Evolutionary conservation across 495 filamentous ascomycete genomes (phyloP).

Genomic region (Pseudotulostoma volvatum): DNA sequence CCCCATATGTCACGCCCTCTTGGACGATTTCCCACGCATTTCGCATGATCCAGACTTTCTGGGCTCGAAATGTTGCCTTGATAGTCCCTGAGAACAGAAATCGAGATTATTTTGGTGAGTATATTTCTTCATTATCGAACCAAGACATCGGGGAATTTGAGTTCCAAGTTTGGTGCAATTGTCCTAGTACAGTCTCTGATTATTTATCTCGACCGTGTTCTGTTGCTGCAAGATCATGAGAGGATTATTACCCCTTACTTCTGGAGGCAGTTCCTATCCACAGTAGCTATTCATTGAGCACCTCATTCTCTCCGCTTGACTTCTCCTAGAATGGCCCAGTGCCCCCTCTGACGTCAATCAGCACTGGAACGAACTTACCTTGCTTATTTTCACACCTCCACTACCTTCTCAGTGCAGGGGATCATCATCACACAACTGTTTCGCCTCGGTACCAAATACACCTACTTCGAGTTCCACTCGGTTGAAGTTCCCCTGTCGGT

Average conservation of each 20-base stretch:
- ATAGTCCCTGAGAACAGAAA: slow-evolving; percentile 28
- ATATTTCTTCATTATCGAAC: neutral
- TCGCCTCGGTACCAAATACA: slow-evolving; percentile 20
- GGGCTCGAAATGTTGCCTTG: slow-evolving; percentile 25
- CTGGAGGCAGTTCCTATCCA: too few species aligned
- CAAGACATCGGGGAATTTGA: neutral
- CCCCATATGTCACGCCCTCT: slow-evolving; percentile 7
- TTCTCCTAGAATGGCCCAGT: neutral
- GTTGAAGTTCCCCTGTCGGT: slow-evolving; percentile 50
- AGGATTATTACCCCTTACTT: neutral
- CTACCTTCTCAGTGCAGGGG: slow-evolving; percentile 50
- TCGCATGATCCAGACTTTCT: slow-evolving; percentile 25
- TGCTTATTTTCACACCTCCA: slow-evolving; percentile 57
- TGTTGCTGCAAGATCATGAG: too few species aligned
- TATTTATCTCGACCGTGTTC: neutral
- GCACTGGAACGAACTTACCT: slow-evolving; percentile 70
- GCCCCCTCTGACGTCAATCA: slow-evolving; percentile 14
- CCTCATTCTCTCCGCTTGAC: neutral
- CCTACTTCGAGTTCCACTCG: slow-evolving; percentile 38
- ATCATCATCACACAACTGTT: slow-evolving; percentile 54
- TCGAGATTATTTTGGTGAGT: slow-evolving; percentile 30
- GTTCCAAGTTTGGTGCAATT: neutral
- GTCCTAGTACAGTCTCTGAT: neutral
- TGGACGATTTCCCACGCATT: slow-evolving; percentile 6
- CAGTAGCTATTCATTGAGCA: too few species aligned